Evolutionary conservation across 108 stramenopile genomes (phyloP).

Genomic region (Cyclotella cryptica): DNA sequence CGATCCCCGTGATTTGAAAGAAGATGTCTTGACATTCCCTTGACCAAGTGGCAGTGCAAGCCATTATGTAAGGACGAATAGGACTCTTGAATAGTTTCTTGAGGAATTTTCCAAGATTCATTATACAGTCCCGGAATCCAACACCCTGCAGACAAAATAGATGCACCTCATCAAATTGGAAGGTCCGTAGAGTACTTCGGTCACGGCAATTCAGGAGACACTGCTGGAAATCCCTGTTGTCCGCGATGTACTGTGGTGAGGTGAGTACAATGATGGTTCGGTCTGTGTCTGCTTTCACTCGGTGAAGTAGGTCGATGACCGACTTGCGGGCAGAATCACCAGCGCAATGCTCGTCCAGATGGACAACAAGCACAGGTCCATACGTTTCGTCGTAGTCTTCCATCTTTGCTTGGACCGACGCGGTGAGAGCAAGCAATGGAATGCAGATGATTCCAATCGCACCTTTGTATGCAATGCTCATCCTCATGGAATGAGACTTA

Average conservation of each 20-base stretch:
- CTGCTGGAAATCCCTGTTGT: too few species aligned
- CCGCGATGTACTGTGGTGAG: conserved; percentile 2
- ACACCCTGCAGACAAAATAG: too few species aligned
- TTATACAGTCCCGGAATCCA: neutral
- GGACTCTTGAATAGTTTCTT: neutral
- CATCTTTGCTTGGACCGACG: too few species aligned
- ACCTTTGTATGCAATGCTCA: too few species aligned
- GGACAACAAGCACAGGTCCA: neutral
- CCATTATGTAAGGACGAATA: neutral
- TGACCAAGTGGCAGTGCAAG: neutral
- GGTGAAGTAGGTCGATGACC: neutral
- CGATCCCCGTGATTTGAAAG: neutral
- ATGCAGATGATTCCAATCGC: neutral
- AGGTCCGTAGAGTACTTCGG: too few species aligned
- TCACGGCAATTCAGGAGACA: too few species aligned
- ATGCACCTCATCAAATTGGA: too few species aligned
- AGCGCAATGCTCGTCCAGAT: neutral
- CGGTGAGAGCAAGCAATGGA: neutral
- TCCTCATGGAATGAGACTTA: neutral
- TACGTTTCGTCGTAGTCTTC: neutral
- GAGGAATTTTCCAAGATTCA: neutral
- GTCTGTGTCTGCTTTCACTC: neutral
- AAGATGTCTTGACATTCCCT: neutral
- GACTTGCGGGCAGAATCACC: neutral
- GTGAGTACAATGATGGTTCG: neutral